These are phyloP conservation scores for Metschnikowia matae DNA, from an alignment of 805 yeast species.

Conservation along the genomic window DNA sequence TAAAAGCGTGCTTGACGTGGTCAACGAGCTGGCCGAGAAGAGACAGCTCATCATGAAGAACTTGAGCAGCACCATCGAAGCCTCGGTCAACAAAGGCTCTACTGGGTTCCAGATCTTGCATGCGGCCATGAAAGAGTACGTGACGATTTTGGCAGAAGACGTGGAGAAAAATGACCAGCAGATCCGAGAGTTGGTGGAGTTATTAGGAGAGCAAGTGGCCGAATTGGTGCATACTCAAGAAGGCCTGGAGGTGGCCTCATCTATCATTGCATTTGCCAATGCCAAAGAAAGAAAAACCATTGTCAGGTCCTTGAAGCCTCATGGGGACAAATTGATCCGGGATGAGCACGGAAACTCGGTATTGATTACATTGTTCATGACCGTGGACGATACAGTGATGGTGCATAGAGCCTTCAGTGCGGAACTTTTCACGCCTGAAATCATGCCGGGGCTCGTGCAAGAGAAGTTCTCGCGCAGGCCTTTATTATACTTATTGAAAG, in stretches of 20 bases:
- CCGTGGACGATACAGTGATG: slow-evolving; percentile 91
- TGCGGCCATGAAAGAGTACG: slow-evolving; percentile 91
- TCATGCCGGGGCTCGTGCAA: slow-evolving; percentile 51
- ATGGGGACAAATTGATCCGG: slow-evolving; percentile 67
- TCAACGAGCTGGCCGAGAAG: slow-evolving; percentile 69
- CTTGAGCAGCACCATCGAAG: slow-evolving; percentile 75
- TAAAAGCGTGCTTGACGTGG: slow-evolving; percentile 60
- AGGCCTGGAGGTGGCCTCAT: slow-evolving; percentile 88
- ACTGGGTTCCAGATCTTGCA: slow-evolving; percentile 94
- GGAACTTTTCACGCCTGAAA: slow-evolving; percentile 48
- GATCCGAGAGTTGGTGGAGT: slow-evolving; percentile 75
- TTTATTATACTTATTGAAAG: slow-evolving; percentile 72
- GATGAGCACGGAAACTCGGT: slow-evolving; percentile 88
- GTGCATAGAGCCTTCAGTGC: slow-evolving; percentile 66
- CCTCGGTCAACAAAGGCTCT: slow-evolving; percentile 92
- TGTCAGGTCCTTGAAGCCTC: slow-evolving; percentile 67
- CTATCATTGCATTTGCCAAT: slow-evolving; percentile 71
- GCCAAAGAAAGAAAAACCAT: slow-evolving; percentile 90
- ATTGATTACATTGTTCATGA: slow-evolving; percentile 69
- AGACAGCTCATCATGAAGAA: slow-evolving; percentile 70
- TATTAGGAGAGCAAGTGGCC: slow-evolving; percentile 82
- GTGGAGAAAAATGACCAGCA: slow-evolving; percentile 47
- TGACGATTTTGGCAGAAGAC: slow-evolving; percentile 60
- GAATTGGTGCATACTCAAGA: slow-evolving; percentile 94
- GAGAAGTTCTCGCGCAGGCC: slow-evolving; percentile 88